These are phyloP conservation scores for Caloboletus inedulis DNA, from an alignment of 1,284 basidiomycete genomes.

Conservation along the genomic window DNA sequence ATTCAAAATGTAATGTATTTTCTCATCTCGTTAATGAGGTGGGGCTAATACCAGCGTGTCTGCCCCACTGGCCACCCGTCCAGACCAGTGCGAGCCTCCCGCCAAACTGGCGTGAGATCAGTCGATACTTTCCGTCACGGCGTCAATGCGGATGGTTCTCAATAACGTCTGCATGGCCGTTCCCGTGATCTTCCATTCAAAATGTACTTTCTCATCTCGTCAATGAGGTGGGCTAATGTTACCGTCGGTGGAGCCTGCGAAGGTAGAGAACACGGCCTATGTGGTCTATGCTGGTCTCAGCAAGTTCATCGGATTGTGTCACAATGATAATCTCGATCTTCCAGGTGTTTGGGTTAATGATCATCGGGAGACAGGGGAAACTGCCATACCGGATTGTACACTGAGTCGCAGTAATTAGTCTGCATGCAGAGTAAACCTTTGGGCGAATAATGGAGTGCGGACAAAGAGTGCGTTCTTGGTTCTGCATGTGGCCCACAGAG, in stretches of 20 bases:
- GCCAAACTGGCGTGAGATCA: constrained; percentile 46
- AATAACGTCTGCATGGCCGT: constrained; percentile 63
- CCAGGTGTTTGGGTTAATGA: not conserved
- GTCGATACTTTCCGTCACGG: constrained; percentile 55
- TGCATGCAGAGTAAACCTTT: constrained; percentile 61
- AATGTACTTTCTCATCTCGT: not conserved
- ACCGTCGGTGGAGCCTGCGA: constrained; percentile 51
- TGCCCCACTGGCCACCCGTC: no score
- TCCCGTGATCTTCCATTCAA: not conserved
- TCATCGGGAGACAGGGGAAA: not conserved
- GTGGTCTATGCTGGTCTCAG: constrained; percentile 42
- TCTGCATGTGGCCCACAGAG: not conserved
- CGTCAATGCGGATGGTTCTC: constrained; percentile 63
- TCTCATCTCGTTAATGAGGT: no score
- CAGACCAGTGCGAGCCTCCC: no score
- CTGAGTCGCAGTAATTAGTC: constrained; percentile 58
- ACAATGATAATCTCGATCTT: constrained; percentile 41
- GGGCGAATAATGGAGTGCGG: constrained; percentile 62
- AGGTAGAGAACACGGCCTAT: constrained; percentile 76
- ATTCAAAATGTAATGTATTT: no score
- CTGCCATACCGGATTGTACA: constrained; percentile 62
- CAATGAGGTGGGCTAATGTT: no score
- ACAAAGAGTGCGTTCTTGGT: constrained; percentile 66
- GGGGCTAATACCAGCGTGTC: no score
- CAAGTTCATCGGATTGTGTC: constrained; percentile 77